Conservation (phyloP, 2,329 filamentous ascomycete species). For the Clonostachys chloroleuca region DNA sequence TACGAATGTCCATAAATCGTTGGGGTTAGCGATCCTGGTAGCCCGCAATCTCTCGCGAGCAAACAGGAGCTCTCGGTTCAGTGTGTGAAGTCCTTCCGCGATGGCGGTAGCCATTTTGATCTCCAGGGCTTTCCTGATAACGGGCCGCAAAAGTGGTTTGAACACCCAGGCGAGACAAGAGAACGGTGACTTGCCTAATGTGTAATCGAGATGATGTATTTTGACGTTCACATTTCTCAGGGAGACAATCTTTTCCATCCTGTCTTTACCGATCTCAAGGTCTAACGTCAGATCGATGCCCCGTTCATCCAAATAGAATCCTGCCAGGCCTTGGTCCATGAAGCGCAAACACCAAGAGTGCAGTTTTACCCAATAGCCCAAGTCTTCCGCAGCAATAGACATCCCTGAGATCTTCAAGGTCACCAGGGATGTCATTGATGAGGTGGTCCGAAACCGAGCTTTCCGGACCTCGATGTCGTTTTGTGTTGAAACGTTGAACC, state of each 20-base stretch:
- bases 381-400: conserved; percentile 77
- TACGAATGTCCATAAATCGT: conserved; percentile 77
- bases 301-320: conserved; percentile 78
- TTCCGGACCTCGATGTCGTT: conserved; percentile 87
- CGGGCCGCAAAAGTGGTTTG: conserved; percentile 77
- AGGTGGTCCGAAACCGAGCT: conserved; percentile 57
- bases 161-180: conserved; percentile 76
- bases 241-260: conserved; percentile 75
- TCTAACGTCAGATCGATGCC: conserved; percentile 86
- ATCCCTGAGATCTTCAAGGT: conserved; percentile 79
- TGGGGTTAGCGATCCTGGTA: conserved; percentile 73
- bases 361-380: conserved; percentile 84
- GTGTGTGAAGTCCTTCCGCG: conserved; percentile 61
- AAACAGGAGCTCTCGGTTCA: conserved; percentile 83
- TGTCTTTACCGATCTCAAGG: conserved; percentile 74
- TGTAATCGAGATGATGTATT: conserved; percentile 85
- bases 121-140: conserved; percentile 77
- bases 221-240: conserved; percentile 72
- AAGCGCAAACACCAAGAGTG: conserved; percentile 73
- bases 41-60: conserved; percentile 83
- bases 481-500: conserved; percentile 73
- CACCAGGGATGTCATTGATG: conserved; percentile 63
- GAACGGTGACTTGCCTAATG: conserved; percentile 69
- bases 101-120: conserved; percentile 71
- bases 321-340: conserved; percentile 78